phyloP scores from a whole-genome alignment of 192 early-diverging fungal genomes.

The Umbelopsis isabellina region DNA sequence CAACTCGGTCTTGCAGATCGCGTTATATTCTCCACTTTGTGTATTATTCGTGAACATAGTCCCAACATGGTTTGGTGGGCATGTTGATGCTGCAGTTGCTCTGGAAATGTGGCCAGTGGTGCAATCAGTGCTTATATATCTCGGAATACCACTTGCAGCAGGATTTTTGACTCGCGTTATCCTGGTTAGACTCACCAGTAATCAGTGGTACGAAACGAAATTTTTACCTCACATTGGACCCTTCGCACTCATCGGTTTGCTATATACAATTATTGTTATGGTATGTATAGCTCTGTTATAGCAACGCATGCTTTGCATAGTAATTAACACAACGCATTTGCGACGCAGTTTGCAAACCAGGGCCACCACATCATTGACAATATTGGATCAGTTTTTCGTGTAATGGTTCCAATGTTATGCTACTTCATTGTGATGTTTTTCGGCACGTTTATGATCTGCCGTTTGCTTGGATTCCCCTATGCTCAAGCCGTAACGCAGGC shows the following conservation, averaged over 20 bases:
- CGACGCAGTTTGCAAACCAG: constrained; percentile 55
- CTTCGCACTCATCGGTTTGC: constrained; percentile 57
- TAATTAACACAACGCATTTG: not conserved
- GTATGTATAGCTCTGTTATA: not conserved
- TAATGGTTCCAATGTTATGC: constrained; percentile 62
- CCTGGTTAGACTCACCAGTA: constrained; percentile 31
- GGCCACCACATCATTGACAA: constrained; percentile 61
- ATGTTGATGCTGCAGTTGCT: constrained; percentile 26
- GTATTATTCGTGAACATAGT: constrained; percentile 61
- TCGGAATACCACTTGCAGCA: constrained; percentile 66
- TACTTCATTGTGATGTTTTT: constrained; percentile 66
- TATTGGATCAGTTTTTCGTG: constrained; percentile 62
- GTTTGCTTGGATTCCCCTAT: constrained; percentile 45
- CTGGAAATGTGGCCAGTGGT: constrained; percentile 60
- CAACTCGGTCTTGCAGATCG: constrained; percentile 70
- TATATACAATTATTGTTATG: constrained; percentile 74
- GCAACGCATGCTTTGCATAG: not conserved
- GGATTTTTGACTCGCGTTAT: constrained; percentile 60
- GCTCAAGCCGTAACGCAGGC: constrained; percentile 54
- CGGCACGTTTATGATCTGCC: constrained; percentile 46
- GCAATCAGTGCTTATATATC: constrained; percentile 62
- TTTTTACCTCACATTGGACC: constrained; percentile 63
- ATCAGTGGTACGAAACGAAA: constrained; percentile 56
- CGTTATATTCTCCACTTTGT: constrained; percentile 63
- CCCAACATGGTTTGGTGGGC: constrained; percentile 38